These are phyloP conservation scores for Geotrichum restrictum DNA, from an alignment of 1,139 yeast species.

Conservation along the genomic window DNA sequence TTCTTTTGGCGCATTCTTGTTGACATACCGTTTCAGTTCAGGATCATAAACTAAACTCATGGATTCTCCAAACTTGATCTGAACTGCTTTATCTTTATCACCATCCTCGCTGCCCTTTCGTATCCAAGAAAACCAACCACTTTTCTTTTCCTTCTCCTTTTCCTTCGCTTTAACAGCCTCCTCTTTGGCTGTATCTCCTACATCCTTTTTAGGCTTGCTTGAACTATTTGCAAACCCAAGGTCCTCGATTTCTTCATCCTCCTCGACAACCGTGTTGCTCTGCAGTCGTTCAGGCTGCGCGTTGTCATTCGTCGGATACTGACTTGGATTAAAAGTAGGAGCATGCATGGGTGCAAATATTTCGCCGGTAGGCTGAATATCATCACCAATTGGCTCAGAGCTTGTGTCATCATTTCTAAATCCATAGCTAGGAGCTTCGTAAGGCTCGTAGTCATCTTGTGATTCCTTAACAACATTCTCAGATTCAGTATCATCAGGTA, in stretches of 20 bases:
- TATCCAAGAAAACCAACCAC: constrained; percentile 54
- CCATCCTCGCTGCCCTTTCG: constrained; percentile 37
- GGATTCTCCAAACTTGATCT: constrained; percentile 83
- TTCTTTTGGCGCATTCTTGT: constrained; percentile 68
- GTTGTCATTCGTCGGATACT: neutral
- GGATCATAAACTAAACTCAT: constrained; percentile 77
- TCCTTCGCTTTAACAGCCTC: constrained; percentile 22
- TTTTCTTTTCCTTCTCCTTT: constrained; percentile 28
- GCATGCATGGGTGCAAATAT: constrained; percentile 19
- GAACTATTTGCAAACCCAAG: constrained; percentile 31
- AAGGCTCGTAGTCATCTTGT: constrained; percentile 15
- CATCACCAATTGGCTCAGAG: constrained; percentile 36
- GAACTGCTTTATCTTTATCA: constrained; percentile 67
- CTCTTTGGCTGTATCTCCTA: constrained; percentile 23
- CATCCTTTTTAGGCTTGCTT: constrained; percentile 21
- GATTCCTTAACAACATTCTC: constrained; percentile 11
- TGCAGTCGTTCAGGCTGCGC: constrained; percentile 6
- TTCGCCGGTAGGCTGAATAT: constrained; percentile 12
- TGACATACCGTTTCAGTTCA: constrained; percentile 81
- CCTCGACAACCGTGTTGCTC: constrained; percentile 22
- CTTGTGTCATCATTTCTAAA: constrained; percentile 46
- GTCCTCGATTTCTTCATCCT: constrained; percentile 39
- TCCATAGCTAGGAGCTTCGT: constrained; percentile 32
- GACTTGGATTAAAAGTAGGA: constrained; percentile 12
- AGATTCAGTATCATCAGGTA: constrained; percentile 5